Percentiles rank a stretch among this genome's conserved stretches.
Conservation (phyloP, 352 stramenopile genomes). For the Globisporangium parvum region DNA sequence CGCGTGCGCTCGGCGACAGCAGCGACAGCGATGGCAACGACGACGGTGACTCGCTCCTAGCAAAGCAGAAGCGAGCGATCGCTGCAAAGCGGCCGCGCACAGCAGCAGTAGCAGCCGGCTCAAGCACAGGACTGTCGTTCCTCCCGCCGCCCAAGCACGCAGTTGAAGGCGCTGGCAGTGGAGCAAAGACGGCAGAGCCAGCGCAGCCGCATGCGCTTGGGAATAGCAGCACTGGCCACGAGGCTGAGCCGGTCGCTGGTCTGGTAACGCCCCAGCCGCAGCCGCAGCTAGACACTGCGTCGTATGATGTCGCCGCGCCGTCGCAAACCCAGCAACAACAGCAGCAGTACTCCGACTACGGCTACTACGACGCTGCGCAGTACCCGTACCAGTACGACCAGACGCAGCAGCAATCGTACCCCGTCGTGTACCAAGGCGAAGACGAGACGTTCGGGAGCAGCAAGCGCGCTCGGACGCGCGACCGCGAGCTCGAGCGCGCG, state of each 20-base stretch:
- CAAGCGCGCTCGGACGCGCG: conserved; percentile 48
- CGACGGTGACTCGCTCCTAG: conserved; percentile 30
- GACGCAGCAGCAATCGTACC: conserved; percentile 20
- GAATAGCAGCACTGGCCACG: not conserved
- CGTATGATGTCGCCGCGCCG: conserved; percentile 1
- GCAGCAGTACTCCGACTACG: conserved; percentile 12
- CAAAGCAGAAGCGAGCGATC: conserved; percentile 44
- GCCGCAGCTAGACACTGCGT: conserved; percentile 2
- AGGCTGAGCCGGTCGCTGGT: not conserved
- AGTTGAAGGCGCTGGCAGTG: conserved; percentile 20
- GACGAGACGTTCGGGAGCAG: conserved; percentile 30
- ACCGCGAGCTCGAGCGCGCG: conserved; percentile 65
- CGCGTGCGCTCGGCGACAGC: conserved; percentile 14
- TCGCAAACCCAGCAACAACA: conserved; percentile 11
- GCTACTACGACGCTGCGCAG: conserved; percentile 18
- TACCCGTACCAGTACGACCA: conserved; percentile 26
- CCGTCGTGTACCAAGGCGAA: conserved; percentile 27
- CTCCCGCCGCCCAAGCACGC: conserved; percentile 54
- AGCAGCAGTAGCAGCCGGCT: not conserved
- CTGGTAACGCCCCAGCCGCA: conserved; percentile 10
- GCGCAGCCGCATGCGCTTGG: not conserved
- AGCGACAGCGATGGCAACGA: conserved; percentile 30
- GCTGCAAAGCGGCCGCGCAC: conserved; percentile 25
- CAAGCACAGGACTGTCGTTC: conserved; percentile 34
- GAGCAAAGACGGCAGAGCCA: not conserved